phyloP scores from a whole-genome alignment of 139 green algal genomes.

The Yamagishiella unicocca region DNA sequence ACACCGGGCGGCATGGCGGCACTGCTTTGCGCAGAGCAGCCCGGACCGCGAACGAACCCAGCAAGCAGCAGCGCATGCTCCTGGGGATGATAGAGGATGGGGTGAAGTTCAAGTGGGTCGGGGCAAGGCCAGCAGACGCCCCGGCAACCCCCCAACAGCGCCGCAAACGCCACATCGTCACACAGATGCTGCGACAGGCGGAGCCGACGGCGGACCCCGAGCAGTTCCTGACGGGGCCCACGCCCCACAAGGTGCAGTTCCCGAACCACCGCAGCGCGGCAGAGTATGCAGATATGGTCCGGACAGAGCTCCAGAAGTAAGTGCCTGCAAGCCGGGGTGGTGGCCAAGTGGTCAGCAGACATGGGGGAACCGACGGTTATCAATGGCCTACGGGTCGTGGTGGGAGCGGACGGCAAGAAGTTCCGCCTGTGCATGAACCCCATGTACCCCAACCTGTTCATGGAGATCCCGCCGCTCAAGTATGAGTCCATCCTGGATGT shows the following conservation, averaged over 20 bases:
- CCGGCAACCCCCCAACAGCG: background rate
- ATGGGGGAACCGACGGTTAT: background rate
- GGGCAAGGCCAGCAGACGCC: background rate
- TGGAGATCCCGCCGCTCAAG: background rate
- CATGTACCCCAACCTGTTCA: constrained; percentile 22
- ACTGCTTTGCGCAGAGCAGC: background rate
- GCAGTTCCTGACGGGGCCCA: background rate
- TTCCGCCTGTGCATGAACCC: constrained; percentile 14
- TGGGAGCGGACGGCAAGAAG: background rate
- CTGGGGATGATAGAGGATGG: background rate
- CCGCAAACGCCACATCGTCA: background rate
- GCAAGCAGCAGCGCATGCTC: background rate
- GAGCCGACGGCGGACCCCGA: background rate
- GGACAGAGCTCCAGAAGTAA: background rate
- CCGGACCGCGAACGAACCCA: background rate
- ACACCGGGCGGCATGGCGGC: background rate
- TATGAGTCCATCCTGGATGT: background rate
- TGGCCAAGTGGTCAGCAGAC: background rate
- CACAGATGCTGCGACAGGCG: background rate
- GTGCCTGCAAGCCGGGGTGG: background rate
- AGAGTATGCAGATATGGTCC: background rate
- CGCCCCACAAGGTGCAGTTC: constrained; percentile 2
- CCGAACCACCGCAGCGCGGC: background rate
- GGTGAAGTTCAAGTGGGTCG: background rate
- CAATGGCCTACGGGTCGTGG: background rate